These are phyloP conservation scores for Moricandia arvensis DNA, from an alignment of 345 rosid species.

Conservation along the genomic window DNA sequence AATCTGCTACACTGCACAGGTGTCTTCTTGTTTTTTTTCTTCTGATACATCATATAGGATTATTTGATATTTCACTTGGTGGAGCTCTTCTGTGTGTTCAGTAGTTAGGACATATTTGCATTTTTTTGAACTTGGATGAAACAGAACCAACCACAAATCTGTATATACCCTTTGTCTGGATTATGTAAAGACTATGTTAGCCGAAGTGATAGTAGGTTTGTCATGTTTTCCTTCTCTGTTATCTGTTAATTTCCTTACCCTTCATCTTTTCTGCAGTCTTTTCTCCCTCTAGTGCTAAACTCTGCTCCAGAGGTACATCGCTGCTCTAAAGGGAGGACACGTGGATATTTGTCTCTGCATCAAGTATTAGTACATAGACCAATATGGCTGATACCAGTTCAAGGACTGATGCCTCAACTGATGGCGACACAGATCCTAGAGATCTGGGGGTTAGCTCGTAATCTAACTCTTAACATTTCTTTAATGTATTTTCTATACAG, in stretches of 20 bases:
- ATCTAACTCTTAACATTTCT: constrained; percentile 17
- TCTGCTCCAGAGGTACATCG: constrained; percentile 10
- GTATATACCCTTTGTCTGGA: background rate
- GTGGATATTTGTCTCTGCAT: constrained; percentile 42
- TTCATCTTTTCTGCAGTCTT: constrained; percentile 7
- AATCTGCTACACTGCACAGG: background rate
- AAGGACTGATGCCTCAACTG: constrained; percentile 81
- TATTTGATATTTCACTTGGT: background rate
- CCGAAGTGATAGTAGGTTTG: constrained; percentile 1
- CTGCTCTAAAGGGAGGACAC: constrained; percentile 39
- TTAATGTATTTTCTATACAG: constrained; percentile 26
- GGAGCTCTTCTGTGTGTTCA: background rate
- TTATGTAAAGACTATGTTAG: background rate
- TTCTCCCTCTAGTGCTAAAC: constrained; percentile 5
- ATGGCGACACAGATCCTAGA: constrained; percentile 79
- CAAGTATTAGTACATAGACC: constrained; percentile 49
- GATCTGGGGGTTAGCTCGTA: constrained; percentile 62
- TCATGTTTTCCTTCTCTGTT: background rate
- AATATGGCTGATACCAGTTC: constrained; percentile 83
- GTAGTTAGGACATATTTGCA: background rate
- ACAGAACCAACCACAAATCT: background rate
- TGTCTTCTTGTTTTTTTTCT: background rate
- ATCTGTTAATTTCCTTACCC: background rate
- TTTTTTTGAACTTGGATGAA: constrained; percentile 8
- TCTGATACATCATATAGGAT: background rate